Evolutionary conservation across 805 yeast genomes (phyloP), one percentile per base, ranked within the genome.

Genomic region (Ogataea dorogensis): DNA sequence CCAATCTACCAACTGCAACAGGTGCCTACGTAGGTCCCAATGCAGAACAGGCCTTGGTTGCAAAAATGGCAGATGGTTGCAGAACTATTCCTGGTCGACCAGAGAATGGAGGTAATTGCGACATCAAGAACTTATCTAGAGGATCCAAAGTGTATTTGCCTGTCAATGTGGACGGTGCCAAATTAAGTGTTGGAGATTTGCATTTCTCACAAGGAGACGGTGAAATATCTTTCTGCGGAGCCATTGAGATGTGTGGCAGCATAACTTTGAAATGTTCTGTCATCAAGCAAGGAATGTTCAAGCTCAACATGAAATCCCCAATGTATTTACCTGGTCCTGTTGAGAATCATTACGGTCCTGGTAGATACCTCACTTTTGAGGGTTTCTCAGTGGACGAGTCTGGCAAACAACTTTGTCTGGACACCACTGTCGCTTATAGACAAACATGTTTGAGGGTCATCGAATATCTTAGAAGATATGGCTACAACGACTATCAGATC

Each of bases 201-300:
- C 77, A 71, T 47, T 71, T 72, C 52, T 64, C 72, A 17, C 76
- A 71, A 51, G 77, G 77, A 12, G 77, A 71, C 46, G 77, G 77
- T 11, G 77, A 71, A 43, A 69, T 71, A 31, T 65, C 75, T 7
- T 71, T 72, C 47, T 71, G 77, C 50, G 77, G 77, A 19, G 77
- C 75, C 10, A 71, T 71, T 47, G 77, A 71, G 47, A 71, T 70
- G 75, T 62, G 72, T 12, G 77, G 77, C 7, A 52, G 59, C 30
- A 63, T 71, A 42, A 70, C 75, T 5, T 45, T 72, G 42, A 59
- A 67, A 40, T 60, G 65, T 25, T 46, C 60, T 2, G 54, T 71
- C 27, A 58, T 71, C 40, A 69, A 68, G 40, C 54, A 56, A 38
- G 77, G 77, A 7, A 59, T 71, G 53, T 46, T 53, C 31, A 55